Evolutionary conservation across 2,329 filamentous ascomycete species (phyloP).

Genomic region (Pleoardoris graminearum): DNA sequence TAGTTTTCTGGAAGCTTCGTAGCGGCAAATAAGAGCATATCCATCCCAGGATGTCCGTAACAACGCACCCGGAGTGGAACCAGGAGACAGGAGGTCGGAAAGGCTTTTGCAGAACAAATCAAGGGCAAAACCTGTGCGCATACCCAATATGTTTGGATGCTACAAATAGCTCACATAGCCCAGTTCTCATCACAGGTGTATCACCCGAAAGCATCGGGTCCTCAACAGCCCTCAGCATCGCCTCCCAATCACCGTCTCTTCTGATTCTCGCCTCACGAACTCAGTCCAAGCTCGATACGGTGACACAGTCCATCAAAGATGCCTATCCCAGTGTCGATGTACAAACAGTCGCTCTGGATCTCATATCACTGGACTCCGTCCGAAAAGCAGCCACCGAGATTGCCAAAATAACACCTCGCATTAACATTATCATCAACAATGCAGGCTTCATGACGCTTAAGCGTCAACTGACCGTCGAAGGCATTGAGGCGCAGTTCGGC

Average conservation of each 20-base stretch:
- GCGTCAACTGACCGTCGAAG: conserved; percentile 44
- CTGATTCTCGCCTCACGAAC: conserved; percentile 49
- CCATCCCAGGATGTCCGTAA: conserved; percentile 22
- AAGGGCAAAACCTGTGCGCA: conserved; percentile 30
- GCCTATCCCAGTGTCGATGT: conserved; percentile 31
- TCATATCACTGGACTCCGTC: conserved; percentile 45
- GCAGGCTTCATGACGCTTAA: conserved; percentile 46
- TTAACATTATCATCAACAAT: conserved; percentile 53
- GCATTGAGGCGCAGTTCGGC: conserved; percentile 55
- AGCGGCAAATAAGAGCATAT: too few relatives aligned
- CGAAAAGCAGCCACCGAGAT: conserved; percentile 40
- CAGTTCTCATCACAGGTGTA: conserved; percentile 47
- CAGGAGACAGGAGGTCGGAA: conserved; percentile 38
- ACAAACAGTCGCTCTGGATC: conserved; percentile 39
- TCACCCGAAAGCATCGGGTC: conserved; percentile 37
- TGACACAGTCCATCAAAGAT: conserved; percentile 41
- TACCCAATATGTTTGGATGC: background rate
- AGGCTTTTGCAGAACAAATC: conserved; percentile 33
- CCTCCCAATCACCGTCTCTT: conserved; percentile 32
- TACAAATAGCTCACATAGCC: conserved; percentile 5
- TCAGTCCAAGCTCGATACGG: conserved; percentile 46
- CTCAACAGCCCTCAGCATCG: conserved; percentile 31
- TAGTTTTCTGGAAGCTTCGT: background rate
- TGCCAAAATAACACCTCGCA: conserved; percentile 27
- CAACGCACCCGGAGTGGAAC: conserved; percentile 43